A percentile compares a stretch with the other conserved stretches of the same genome.
phyloP scores from a whole-genome alignment of 805 yeast species.

The Candida coquimbonensis region DNA sequence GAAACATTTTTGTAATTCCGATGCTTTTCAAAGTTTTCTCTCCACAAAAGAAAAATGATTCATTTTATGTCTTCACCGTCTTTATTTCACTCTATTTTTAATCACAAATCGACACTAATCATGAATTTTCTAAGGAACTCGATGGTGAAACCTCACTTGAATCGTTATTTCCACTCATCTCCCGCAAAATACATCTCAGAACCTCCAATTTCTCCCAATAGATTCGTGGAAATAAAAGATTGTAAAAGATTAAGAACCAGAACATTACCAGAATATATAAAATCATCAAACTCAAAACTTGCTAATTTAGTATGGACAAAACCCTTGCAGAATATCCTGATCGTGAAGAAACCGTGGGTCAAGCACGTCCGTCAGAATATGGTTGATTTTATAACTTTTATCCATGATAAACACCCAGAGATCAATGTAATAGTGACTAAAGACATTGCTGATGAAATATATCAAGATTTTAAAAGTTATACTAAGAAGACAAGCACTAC shows the following conservation, averaged over 20 bases:
- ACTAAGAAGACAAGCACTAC: slow-evolving; percentile 21
- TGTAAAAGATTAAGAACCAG: slow-evolving; percentile 24
- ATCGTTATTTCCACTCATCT: slow-evolving; percentile 13
- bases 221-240: slow-evolving; percentile 26
- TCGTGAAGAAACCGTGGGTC: slow-evolving; percentile 84
- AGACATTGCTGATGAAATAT: slow-evolving; percentile 67
- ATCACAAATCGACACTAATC: not conserved
- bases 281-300: slow-evolving; percentile 52
- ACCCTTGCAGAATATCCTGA: slow-evolving; percentile 65
- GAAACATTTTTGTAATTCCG: too few species aligned
- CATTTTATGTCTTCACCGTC: too few species aligned
- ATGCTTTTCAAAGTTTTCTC: too few species aligned
- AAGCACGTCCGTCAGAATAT: slow-evolving; percentile 56
- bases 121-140: not conserved
- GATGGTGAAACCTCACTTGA: not conserved
- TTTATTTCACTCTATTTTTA: too few species aligned
- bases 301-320: slow-evolving; percentile 63
- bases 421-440: slow-evolving; percentile 73
- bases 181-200: slow-evolving; percentile 19
- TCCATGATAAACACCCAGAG: slow-evolving; percentile 57
- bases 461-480: slow-evolving; percentile 22
- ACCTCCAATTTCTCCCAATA: slow-evolving; percentile 21
- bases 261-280: slow-evolving; percentile 44
- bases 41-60: too few species aligned
- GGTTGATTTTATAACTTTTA: slow-evolving; percentile 53